Conservation (phyloP, 805 yeast genomes). For the Lachancea quebecensis region DNA sequence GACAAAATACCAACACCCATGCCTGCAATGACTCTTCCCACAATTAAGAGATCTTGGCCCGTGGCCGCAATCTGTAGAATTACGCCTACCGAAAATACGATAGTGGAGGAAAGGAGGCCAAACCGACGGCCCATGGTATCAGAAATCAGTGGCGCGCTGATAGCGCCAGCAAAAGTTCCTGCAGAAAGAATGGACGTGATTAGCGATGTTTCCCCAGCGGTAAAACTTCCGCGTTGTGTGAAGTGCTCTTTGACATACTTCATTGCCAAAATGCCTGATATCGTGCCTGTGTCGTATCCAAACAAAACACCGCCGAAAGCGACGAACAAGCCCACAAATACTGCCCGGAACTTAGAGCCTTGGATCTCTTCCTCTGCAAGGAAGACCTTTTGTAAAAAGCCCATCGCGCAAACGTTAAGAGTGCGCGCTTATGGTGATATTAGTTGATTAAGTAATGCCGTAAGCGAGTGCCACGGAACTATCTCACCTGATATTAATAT, state of each 20-base stretch:
- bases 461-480: too few species aligned
- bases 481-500: too few species aligned
- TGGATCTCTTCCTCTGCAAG: constrained; percentile 42
- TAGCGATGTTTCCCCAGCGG: constrained; percentile 45
- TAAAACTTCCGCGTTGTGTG: constrained; percentile 35
- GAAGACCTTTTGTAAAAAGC: constrained; percentile 20
- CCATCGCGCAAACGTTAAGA: constrained; percentile 5
- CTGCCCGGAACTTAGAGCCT: constrained; percentile 42
- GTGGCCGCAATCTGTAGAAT: constrained; percentile 42
- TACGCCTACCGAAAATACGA: constrained; percentile 47
- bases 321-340: constrained; percentile 51
- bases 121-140: constrained; percentile 52
- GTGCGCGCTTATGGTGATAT: too few species aligned
- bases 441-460: too few species aligned
- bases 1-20: constrained; percentile 69
- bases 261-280: constrained; percentile 63
- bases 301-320: constrained; percentile 63
- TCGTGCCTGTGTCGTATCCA: constrained; percentile 66
- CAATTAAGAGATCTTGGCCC: constrained; percentile 44
- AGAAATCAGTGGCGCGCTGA: constrained; percentile 50
- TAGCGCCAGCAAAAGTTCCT: constrained; percentile 66
- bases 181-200: constrained; percentile 66
- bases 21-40: constrained; percentile 67
- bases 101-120: constrained; percentile 38
- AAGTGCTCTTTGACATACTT: constrained; percentile 39